A percentile compares a stretch with the other conserved stretches of the same genome.
Conservation (phyloP, 106 monocot species). For the Phalaenopsis aphrodite region DNA sequence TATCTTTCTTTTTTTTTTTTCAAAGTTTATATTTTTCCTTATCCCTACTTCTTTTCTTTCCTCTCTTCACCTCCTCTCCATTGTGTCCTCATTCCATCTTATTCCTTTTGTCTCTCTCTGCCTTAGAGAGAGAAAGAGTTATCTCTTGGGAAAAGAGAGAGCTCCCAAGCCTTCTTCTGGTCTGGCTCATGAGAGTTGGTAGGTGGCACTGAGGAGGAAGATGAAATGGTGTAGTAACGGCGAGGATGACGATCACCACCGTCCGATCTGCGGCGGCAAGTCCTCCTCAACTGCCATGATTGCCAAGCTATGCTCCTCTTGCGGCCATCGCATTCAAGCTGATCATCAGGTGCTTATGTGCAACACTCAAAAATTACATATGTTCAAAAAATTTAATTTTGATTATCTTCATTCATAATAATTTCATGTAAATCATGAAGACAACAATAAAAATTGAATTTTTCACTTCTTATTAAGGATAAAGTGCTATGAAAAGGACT, state of each 20-base stretch:
- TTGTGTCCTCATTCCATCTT: conserved; percentile 6
- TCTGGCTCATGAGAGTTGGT: neutral
- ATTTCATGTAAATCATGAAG: too few relatives aligned
- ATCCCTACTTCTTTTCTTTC: conserved; percentile 17
- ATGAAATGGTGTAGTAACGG: conserved; percentile 55
- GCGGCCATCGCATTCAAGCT: conserved; percentile 37
- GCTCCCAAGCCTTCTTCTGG: too few relatives aligned
- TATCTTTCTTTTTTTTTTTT: too few relatives aligned
- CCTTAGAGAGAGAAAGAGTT: neutral
- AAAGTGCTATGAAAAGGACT: too few relatives aligned
- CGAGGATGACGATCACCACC: conserved; percentile 9
- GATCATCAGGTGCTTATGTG: conserved; percentile 22
- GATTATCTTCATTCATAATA: too few relatives aligned
- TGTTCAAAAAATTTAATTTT: neutral
- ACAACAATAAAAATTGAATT: too few relatives aligned
- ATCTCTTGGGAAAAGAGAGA: too few relatives aligned
- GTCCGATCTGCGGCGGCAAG: neutral
- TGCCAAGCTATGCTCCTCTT: conserved; percentile 46
- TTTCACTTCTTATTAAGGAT: too few relatives aligned
- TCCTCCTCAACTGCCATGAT: conserved; percentile 1
- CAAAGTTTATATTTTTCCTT: too few relatives aligned
- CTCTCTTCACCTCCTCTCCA: neutral
- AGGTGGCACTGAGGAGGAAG: neutral
- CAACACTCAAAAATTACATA: neutral
- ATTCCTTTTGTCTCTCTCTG: conserved; percentile 3